Conservation (phyloP, 73 alveolate genomes). For the Blepharisma japonicum region DNA sequence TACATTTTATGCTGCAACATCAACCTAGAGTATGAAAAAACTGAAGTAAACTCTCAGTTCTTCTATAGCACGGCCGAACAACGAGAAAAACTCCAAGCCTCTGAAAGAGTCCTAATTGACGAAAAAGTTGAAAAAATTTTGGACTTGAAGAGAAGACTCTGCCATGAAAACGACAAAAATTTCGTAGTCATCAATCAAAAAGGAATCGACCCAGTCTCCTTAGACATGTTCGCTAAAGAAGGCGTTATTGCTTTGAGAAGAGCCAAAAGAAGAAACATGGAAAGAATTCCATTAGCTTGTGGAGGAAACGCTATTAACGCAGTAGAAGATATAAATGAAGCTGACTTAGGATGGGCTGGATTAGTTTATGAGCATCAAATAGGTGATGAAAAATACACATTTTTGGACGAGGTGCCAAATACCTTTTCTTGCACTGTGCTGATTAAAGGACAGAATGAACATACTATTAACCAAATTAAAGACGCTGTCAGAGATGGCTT, state of each 20-base stretch:
- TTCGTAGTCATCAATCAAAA: conserved; percentile 98
- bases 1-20: conserved; percentile 97
- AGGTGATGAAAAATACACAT: conserved; percentile 99
- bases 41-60: conserved; percentile 98
- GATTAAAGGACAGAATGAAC: conserved; percentile 99
- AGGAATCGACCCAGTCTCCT: conserved; percentile 99
- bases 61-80: conserved; percentile 98
- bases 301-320: conserved; percentile 99
- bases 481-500: conserved; percentile 99
- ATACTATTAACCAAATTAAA: conserved; percentile 93
- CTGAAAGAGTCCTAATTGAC: conserved; percentile 97
- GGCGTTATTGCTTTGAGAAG: conserved; percentile 98
- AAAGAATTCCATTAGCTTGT: conserved; percentile 97
- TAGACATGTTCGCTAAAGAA: conserved; percentile 99
- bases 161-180: conserved; percentile 87
- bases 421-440: conserved; percentile 99
- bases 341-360: conserved; percentile 97
- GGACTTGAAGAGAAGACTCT: conserved; percentile 92
- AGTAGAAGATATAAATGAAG: conserved; percentile 95
- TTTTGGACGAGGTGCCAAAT: conserved; percentile 98
- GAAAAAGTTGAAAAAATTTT: conserved; percentile 96
- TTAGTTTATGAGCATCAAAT: conserved; percentile 89
- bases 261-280: conserved; percentile 99
- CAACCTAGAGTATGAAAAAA: conserved; percentile 98
- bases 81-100: conserved; percentile 97